Base-by-base conservation (phyloP, 2,329 filamentous ascomycete genomes). In the Sclerotiophoma versabilis region DNA sequence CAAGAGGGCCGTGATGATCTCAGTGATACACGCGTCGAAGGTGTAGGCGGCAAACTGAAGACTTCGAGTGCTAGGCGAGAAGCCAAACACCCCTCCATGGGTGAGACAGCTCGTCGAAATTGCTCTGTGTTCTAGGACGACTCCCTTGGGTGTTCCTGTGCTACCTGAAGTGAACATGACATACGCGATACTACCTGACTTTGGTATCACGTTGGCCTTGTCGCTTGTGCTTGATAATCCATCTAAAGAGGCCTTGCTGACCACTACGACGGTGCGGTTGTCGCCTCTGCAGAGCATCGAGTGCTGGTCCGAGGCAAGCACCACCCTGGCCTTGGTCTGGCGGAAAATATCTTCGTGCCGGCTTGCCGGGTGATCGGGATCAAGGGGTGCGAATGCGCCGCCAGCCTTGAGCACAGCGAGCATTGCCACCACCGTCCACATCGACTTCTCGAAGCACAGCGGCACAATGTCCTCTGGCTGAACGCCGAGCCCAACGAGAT, bases 161-260 rank as follows among this genome's bases (percentile, higher is more conserved):
- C 83, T 83, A 0, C 83, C 83, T 2, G 82, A 83, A 0, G 82
- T 83, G 57, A 88, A 85, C 4, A 90, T 80, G 3, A 86, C 78
- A 63, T 87, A 89, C 0, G 86, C 86, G 20, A 80, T 75, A 0
- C 80, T 75, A 0, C 73, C 66, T 0, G 77, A 72, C 5, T 73
- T 65, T 59, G 37, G 63, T 62, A 26, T 66, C 58, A 14, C 67
- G 51, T 17, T 66, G 12, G 32, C n/a, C 7, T 17, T 4, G 6
- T 34, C 32, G n/a, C 3, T 8, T 15, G 2, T 5, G 6, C 25
- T 27, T 11, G 25, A 6, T 11, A 11, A 6, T 27, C 25, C 6
- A 6, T 6, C 6, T 11, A 11, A 27, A 6, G 27, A 32, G 22
- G 26, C 26, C 14, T n/a, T n/a, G n/a, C n/a, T n/a, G n/a, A n/a